Conservation (phyloP, 108 stramenopile genomes). For the Cylindrotheca fusiformis region DNA sequence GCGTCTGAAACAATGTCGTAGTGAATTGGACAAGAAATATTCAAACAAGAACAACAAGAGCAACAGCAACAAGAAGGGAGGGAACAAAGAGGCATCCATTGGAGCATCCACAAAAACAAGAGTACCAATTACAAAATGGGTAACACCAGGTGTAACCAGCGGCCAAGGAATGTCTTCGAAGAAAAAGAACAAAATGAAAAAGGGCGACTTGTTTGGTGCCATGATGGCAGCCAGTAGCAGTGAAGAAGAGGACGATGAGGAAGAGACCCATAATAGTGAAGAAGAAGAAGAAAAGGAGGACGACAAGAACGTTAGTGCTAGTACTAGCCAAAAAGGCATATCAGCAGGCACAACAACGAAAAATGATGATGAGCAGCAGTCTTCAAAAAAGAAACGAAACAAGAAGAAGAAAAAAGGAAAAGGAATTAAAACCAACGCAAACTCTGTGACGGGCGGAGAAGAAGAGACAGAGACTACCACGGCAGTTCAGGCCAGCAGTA, state of each 20-base stretch:
- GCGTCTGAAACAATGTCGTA: conserved; percentile 53
- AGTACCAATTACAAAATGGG: conserved; percentile 20
- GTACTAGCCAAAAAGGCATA: background rate
- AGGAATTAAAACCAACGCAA: background rate
- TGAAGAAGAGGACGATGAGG: conserved; percentile 16
- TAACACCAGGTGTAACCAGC: conserved; percentile 17
- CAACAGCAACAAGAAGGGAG: conserved; percentile 16
- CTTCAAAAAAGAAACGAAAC: conserved; percentile 2
- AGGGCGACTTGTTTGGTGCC: conserved; percentile 76
- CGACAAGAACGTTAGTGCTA: background rate
- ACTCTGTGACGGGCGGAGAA: conserved; percentile 4
- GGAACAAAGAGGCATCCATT: conserved; percentile 8
- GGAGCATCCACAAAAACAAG: conserved; percentile 25
- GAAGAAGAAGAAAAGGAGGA: background rate
- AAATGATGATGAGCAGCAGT: background rate
- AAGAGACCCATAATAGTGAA: conserved; percentile 1
- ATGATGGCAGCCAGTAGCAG: conserved; percentile 72
- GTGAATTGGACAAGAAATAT: conserved; percentile 19
- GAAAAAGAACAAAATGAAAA: conserved; percentile 9
- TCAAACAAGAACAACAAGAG: conserved; percentile 9
- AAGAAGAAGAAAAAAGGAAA: conserved; percentile 17
- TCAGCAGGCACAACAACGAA: background rate
- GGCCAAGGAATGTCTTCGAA: conserved; percentile 23
- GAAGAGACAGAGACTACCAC: conserved; percentile 3
- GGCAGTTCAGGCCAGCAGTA: background rate